These are phyloP conservation scores for Tetrastigma voinierianum DNA, from an alignment of 164 flowering plant species.

Conservation along the genomic window DNA sequence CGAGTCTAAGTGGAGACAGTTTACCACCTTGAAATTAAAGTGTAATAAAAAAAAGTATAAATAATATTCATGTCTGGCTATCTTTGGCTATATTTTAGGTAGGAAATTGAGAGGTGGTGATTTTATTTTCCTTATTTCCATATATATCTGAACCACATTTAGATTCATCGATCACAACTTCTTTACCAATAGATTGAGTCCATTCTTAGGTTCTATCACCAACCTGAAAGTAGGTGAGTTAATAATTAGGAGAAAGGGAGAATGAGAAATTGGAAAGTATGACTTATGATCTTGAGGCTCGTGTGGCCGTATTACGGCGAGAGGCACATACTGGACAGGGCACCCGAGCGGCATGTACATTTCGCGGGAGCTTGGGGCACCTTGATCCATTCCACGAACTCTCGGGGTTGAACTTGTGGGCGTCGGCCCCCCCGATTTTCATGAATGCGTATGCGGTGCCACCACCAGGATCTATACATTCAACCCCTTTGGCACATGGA, in stretches of 20 bases:
- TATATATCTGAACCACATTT: too few species aligned
- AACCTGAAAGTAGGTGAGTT: conserved; percentile 20
- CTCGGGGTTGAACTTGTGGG: conserved; percentile 31
- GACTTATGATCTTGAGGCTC: too few species aligned
- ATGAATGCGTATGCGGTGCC: conserved; percentile 16
- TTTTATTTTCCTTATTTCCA: too few species aligned
- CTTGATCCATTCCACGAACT: conserved; percentile 31
- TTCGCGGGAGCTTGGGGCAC: conserved; percentile 39
- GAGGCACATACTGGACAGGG: too few species aligned
- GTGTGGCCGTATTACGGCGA: too few species aligned
- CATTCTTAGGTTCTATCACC: conserved; percentile 35
- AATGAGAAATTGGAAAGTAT: conserved; percentile 29
- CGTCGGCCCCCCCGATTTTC: conserved; percentile 43
- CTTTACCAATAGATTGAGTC: conserved; percentile 24
- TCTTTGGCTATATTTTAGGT: too few species aligned
- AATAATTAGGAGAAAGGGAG: conserved; percentile 29
- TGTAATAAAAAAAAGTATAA: too few species aligned
- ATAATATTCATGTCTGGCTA: too few species aligned
- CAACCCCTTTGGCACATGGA: conserved; percentile 29
- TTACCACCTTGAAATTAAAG: too few species aligned
- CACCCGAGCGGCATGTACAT: too few species aligned
- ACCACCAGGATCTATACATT: conserved; percentile 23
- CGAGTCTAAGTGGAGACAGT: too few species aligned
- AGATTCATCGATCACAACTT: conserved; percentile 13
- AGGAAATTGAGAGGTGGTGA: too few species aligned